A percentile compares a stretch with the other conserved stretches of the same genome.
Conservation (phyloP, 2,329 filamentous ascomycete genomes). For the Coniochaeta sp. region DNA sequence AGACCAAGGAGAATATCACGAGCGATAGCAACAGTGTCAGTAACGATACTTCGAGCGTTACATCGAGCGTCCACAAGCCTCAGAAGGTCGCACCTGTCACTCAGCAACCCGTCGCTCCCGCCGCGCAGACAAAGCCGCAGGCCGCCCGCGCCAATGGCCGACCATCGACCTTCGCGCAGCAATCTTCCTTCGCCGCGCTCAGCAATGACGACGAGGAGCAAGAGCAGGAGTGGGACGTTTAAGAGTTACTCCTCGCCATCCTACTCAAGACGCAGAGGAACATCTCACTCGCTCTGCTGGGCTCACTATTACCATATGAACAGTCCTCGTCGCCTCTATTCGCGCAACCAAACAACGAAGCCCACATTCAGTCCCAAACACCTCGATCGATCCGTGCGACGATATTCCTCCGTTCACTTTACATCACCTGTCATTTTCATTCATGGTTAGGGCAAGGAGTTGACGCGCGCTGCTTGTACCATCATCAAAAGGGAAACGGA, state of each 20-base stretch:
- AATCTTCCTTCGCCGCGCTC: conserved; percentile 41
- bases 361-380: not conserved
- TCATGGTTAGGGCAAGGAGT: not conserved
- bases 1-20: conserved; percentile 33
- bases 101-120: conserved; percentile 10
- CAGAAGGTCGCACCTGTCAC: conserved; percentile 18
- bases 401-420: not conserved
- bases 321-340: not conserved
- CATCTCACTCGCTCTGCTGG: not conserved
- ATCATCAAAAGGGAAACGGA: conserved; percentile 2
- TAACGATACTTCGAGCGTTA: conserved; percentile 6
- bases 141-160: conserved; percentile 20
- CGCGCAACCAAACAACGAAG: not conserved
- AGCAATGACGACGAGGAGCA: conserved; percentile 32
- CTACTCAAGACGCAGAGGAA: not conserved
- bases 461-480: not conserved
- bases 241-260: conserved; percentile 7
- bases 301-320: not conserved
- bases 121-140: conserved; percentile 4
- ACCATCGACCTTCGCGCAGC: conserved; percentile 26
- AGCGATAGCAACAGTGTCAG: conserved; percentile 21
- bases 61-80: conserved; percentile 11
- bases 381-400: not conserved
- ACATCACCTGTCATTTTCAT: not conserved
- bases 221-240: conserved; percentile 47